Evolutionary conservation across 768 basidiomycete genomes (phyloP).

Genomic region (Suillus cothurnatus): DNA sequence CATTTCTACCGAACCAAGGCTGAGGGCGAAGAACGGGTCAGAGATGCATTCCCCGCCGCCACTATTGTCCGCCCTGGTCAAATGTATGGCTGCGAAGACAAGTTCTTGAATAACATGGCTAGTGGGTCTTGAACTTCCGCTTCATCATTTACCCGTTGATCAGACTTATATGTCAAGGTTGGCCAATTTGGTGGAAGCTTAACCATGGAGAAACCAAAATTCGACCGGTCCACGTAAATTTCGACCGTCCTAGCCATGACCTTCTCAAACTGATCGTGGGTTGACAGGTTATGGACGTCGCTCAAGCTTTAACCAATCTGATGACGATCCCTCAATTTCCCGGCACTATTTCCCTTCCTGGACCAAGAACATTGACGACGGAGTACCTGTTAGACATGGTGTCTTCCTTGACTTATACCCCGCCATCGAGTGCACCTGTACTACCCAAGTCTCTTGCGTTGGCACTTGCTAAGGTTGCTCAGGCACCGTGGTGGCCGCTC

Average conservation of each 20-base stretch:
- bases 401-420: constrained; percentile 75
- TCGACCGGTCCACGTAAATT: constrained; percentile 86
- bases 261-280: constrained; percentile 15
- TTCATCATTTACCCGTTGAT: constrained; percentile 12
- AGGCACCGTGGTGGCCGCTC: constrained; percentile 86
- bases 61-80: constrained; percentile 85
- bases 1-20: constrained; percentile 88
- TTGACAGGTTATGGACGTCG: constrained; percentile 86
- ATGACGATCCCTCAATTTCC: constrained; percentile 61
- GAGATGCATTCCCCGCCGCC: constrained; percentile 78
- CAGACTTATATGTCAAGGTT: constrained; percentile 51
- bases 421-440: constrained; percentile 69
- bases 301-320: constrained; percentile 85
- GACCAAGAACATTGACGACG: constrained; percentile 83
- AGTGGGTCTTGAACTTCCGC: constrained; percentile 50
- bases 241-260: constrained; percentile 18
- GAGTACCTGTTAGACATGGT: constrained; percentile 82
- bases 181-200: constrained; percentile 92
- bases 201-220: constrained; percentile 86
- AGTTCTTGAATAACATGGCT: constrained; percentile 88
- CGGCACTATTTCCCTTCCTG: constrained; percentile 80
- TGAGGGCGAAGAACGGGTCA: constrained; percentile 86
- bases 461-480: constrained; percentile 61
- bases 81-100: constrained; percentile 96
- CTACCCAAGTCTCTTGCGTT: constrained; percentile 76